Evolutionary conservation across 2,329 filamentous ascomycete genomes (phyloP).

Genomic region (Pseudogymnoascus pannorum): DNA sequence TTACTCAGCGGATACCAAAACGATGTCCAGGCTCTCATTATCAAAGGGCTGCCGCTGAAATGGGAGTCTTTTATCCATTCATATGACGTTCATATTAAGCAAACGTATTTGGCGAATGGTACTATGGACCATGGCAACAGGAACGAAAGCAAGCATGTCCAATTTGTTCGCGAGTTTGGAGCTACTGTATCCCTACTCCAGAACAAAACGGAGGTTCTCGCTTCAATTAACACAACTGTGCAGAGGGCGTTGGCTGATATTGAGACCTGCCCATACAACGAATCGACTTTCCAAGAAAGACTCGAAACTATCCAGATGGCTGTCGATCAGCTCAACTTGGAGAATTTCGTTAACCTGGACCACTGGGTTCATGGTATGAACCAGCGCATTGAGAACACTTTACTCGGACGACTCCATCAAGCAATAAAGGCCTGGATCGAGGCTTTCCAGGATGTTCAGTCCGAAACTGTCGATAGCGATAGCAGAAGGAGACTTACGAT

Average conservation of each 20-base stretch:
- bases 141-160: slow-evolving; percentile 85
- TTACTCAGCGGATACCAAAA: slow-evolving; percentile 87
- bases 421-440: slow-evolving; percentile 84
- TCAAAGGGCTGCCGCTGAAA: slow-evolving; percentile 79
- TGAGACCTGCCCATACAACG: slow-evolving; percentile 75
- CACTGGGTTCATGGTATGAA: slow-evolving; percentile 90
- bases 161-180: slow-evolving; percentile 93
- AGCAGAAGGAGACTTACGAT: slow-evolving; percentile 43
- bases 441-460: slow-evolving; percentile 60
- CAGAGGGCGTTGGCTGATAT: slow-evolving; percentile 80
- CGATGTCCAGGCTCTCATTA: slow-evolving; percentile 75
- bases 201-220: slow-evolving; percentile 72
- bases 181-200: slow-evolving; percentile 81
- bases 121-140: slow-evolving; percentile 52
- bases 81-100: slow-evolving; percentile 79
- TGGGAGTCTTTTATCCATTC: slow-evolving; percentile 99
- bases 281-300: slow-evolving; percentile 68
- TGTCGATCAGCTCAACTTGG: slow-evolving; percentile 92
- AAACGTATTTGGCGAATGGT: slow-evolving; percentile 49
- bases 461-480: slow-evolving; percentile 38
- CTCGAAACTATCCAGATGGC: slow-evolving; percentile 82
- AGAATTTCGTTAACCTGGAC: slow-evolving; percentile 88
- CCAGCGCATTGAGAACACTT: slow-evolving; percentile 68
- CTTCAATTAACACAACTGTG: slow-evolving; percentile 69
- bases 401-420: slow-evolving; percentile 74